phyloP scores from a whole-genome alignment of 2,329 filamentous ascomycete genomes.

The Cyphellophora europaea region DNA sequence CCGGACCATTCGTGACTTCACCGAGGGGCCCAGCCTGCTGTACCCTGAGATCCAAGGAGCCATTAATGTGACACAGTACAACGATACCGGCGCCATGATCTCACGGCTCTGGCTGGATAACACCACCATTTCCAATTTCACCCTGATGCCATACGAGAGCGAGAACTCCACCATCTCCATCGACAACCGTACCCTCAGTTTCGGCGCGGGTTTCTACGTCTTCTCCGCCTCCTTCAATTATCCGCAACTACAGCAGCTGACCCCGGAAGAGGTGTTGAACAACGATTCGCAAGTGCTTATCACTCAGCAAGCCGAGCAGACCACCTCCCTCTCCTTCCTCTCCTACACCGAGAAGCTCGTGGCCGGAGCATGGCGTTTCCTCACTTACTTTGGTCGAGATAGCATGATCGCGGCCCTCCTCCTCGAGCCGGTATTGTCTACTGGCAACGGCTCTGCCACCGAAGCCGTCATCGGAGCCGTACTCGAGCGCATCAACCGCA shows the following conservation, averaged over 20 bases:
- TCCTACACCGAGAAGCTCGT: conserved; percentile 55
- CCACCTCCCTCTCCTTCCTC: conserved; percentile 50
- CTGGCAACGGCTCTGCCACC: conserved; percentile 44
- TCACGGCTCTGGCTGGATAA: conserved; percentile 54
- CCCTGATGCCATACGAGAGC: conserved; percentile 30
- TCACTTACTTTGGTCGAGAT: conserved; percentile 60
- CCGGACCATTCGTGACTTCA: conserved; percentile 53
- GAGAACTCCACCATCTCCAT: conserved; percentile 27
- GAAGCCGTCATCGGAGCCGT: conserved; percentile 55
- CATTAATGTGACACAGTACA: conserved; percentile 31
- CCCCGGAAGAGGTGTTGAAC: conserved; percentile 41
- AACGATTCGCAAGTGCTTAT: conserved; percentile 37
- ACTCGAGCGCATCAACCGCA: conserved; percentile 50
- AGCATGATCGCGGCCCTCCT: conserved; percentile 53
- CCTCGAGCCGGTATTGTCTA: conserved; percentile 48
- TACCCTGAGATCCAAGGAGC: conserved; percentile 46
- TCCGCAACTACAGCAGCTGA: conserved; percentile 49
- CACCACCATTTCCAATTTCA: conserved; percentile 46
- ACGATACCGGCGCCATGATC: conserved; percentile 38
- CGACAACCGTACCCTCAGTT: conserved; percentile 33
- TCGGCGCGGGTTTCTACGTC: conserved; percentile 45
- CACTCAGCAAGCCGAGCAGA: conserved; percentile 35
- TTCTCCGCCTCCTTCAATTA: conserved; percentile 55
- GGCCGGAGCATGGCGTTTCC: conserved; percentile 56
- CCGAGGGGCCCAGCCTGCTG: conserved; percentile 47